Evolutionary conservation across 257 asterid genomes (phyloP), one percentile per base, ranked within the genome.

Genomic region (Cordia subcordata): DNA sequence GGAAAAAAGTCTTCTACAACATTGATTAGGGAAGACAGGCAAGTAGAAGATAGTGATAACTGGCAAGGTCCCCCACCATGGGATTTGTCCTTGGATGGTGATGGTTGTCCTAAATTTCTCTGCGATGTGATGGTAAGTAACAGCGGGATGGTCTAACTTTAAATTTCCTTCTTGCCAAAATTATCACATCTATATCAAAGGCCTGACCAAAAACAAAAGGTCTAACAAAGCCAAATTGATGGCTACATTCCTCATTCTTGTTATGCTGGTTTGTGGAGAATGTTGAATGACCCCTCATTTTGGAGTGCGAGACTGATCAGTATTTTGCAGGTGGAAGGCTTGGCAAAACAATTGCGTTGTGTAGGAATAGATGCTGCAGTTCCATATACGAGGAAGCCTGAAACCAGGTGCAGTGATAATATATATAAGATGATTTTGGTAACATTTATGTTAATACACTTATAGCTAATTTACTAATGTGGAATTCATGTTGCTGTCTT

Each of bases 341-440:
- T 92, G 69, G 99, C 97, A 35, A 88, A 86, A 72, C 99, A 88
- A 78, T 79, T 92, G 61, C 86, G 97, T 22, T 88, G 99, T 62
- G 97, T 88, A 40, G 96, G 97, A 72, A 75, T 92, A 74, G 99
- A 92, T 82, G 96, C 99, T 70, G 96, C 91, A 51, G 60, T 83
- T 75, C 91, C 99, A 17, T 37, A 74, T 69, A 78, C 84, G 23
- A 92, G 74, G 78, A 92, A 76, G 80, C 97, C 97, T 39, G 91
- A 74, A 11, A 49, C 89, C 60, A 92, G 97, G 99, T 92, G 32
- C 72, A 49, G 13, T 57, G 59, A 61, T 58, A 49, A 60, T 64
- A 22, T n/a, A 49, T 68, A 42, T 18, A 58, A 51, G 4, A 51
- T 18, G 47, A 51, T 51, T n/a, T 49, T 49, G 12, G 3, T 59